Base-by-base conservation (phyloP, 768 basidiomycete genomes). In the Xanthoconium stramineum region DNA sequence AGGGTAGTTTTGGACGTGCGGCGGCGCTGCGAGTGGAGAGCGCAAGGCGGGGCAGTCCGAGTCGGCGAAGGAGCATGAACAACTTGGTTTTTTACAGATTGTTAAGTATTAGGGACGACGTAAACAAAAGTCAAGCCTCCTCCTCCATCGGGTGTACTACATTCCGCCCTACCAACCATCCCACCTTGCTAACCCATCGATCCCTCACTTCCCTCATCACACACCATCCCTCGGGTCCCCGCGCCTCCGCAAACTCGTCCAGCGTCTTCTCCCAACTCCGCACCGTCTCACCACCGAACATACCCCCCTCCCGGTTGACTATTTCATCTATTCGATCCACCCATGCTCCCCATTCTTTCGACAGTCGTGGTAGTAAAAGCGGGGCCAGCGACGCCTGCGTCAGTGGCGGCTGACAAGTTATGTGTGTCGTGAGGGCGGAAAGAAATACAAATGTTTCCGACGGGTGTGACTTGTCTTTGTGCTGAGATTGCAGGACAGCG, bases 311-410 rank as follows among this genome's bases (percentile, higher is more conserved):
- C 14, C 72, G 75, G 65, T 93, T 94, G 6, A 90, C 87, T 15
- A 82, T 72, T 10, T 80, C 74, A 61, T 91, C 88, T 32, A 94
- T 78, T 46, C 78, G 78, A 38, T 82, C 77, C 19, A 91, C 76
- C 91, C 91, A 94, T 14, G 83, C 83, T 49, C 75, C 80, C 91
- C 91, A 93, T 67, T 94, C 91, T 50, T 85, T 78, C 9, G 76
- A 63, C 29, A 94, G 71, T 11, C 89, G 84, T 2, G 85, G 81
- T 46, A 86, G 75, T 11, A 93, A 69, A 42, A 81, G 71, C 2
- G 82, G 83, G 11, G 70, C 76, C 42, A 91, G 74, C 48, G 79
- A 78, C 14, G 80, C 74, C 61, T 86, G 85, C 8, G 86, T 75
- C 11, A 92, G 77, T 3, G 84, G 72, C 2, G 89, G 88, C 61